Conservation (phyloP, 148 eudicot species). For the Camellia lanceoleosa region DNA sequence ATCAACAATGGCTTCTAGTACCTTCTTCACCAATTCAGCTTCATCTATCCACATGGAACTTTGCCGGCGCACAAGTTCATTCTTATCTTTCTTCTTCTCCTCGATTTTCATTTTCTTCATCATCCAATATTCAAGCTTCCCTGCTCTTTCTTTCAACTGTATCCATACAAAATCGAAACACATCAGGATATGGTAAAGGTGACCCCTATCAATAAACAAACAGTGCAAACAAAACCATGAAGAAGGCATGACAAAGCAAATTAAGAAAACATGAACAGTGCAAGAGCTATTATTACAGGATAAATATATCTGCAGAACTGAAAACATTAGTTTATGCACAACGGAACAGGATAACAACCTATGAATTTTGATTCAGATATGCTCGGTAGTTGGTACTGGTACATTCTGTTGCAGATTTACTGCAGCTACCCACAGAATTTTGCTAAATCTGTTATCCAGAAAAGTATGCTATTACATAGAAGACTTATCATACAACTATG, state of each 20-base stretch:
- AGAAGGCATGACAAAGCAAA: not conserved
- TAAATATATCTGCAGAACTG: not conserved
- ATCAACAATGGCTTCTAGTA: constrained; percentile 27
- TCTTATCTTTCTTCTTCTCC: constrained; percentile 52
- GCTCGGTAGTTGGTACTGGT: not conserved
- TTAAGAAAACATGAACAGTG: not conserved
- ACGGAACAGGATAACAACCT: not conserved
- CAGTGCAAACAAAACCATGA: not conserved
- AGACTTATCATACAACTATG: not conserved
- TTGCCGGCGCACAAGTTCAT: constrained; percentile 49
- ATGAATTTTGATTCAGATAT: not conserved
- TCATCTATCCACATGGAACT: constrained; percentile 82
- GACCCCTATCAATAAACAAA: not conserved
- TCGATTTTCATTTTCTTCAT: constrained; percentile 35
- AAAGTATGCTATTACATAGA: not conserved
- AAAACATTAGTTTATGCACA: not conserved
- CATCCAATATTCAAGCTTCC: constrained; percentile 83
- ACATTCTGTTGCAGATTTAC: not conserved
- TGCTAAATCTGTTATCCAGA: not conserved
- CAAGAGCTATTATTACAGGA: not conserved
- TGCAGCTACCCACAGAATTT: not conserved
- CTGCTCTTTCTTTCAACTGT: constrained; percentile 78
- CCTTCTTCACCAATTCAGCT: constrained; percentile 32
- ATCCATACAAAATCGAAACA: not conserved
- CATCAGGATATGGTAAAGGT: not conserved